Evolutionary conservation across 495 filamentous ascomycete genomes (phyloP).

Genomic region (Aspergillus heteromorphus): DNA sequence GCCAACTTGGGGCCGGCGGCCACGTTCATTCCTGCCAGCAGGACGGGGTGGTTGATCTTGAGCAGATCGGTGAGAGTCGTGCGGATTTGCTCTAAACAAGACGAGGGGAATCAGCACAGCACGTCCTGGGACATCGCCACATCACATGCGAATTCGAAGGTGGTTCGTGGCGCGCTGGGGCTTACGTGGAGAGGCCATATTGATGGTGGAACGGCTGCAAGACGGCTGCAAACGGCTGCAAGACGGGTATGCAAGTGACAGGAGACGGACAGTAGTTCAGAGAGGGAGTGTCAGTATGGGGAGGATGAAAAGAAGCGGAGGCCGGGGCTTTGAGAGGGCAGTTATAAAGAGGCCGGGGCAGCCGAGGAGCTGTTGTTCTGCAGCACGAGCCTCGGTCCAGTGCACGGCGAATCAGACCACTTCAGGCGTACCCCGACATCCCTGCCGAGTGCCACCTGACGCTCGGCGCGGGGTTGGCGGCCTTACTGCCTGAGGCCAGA

Average conservation of each 20-base stretch:
- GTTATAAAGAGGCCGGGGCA: constrained; percentile 11
- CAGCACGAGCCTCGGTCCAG: constrained; percentile 15
- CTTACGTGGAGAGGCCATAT: constrained; percentile 80
- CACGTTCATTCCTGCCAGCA: constrained; percentile 98
- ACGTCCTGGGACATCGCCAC: not conserved
- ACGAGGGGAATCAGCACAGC: constrained; percentile 19
- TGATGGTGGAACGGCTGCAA: constrained; percentile 31
- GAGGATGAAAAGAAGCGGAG: constrained; percentile 14
- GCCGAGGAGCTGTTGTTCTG: constrained; percentile 14
- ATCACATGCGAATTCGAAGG: constrained; percentile 16
- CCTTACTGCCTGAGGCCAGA: not conserved
- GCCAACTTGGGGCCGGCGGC: constrained; percentile 96
- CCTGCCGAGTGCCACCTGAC: constrained; percentile 4
- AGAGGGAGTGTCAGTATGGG: constrained; percentile 15
- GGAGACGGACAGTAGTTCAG: constrained; percentile 3
- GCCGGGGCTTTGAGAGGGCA: not conserved
- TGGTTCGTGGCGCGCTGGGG: constrained; percentile 13
- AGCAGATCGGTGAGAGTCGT: constrained; percentile 91
- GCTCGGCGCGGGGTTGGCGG: constrained; percentile 6
- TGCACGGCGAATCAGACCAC: constrained; percentile 1
- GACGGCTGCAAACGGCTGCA: not conserved
- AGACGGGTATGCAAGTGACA: constrained; percentile 13
- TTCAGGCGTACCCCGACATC: not conserved
- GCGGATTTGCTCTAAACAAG: constrained; percentile 66
- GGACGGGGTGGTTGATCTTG: constrained; percentile 92